A percentile compares a stretch with the other conserved stretches of the same genome.
phyloP scores from a whole-genome alignment of 345 rosid genomes.

The Eucalyptus caleyi region DNA sequence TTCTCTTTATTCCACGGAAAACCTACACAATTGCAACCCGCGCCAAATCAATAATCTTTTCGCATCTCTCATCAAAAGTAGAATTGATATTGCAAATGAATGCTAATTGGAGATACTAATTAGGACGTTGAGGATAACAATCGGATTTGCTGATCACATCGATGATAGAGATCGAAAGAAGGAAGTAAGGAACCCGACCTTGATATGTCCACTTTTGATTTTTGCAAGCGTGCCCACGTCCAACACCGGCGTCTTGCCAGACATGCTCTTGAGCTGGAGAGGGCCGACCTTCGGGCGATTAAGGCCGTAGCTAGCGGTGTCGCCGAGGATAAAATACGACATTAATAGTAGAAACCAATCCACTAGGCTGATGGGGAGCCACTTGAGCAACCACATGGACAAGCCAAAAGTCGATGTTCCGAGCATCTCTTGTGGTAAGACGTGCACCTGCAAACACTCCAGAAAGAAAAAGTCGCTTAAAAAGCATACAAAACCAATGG shows the following conservation, averaged over 20 bases:
- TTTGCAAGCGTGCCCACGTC: constrained; percentile 68
- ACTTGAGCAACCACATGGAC: constrained; percentile 66
- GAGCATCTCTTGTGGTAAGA: constrained; percentile 80
- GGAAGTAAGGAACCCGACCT: constrained; percentile 25
- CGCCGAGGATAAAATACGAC: constrained; percentile 48
- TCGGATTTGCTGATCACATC: background rate
- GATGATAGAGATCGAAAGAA: background rate
- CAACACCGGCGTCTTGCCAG: constrained; percentile 85
- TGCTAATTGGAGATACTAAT: background rate
- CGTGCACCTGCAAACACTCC: constrained; percentile 51
- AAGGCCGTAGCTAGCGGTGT: constrained; percentile 48
- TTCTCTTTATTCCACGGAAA: constrained; percentile 38
- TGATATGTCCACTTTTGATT: constrained; percentile 60
- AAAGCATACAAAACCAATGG: background rate
- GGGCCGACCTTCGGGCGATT: constrained; percentile 71
- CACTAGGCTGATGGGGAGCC: constrained; percentile 55
- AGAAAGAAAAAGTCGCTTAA: background rate
- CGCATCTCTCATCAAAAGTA: background rate
- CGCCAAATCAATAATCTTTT: background rate
- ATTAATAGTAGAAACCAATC: constrained; percentile 47
- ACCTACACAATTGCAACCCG: constrained; percentile 20
- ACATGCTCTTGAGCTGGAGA: constrained; percentile 42
- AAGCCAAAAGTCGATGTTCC: constrained; percentile 77
- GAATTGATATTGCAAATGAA: background rate
- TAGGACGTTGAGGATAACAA: background rate